These are phyloP conservation scores for Kondoa subrosea DNA, from an alignment of 768 basidiomycete genomes.

Conservation along the genomic window DNA sequence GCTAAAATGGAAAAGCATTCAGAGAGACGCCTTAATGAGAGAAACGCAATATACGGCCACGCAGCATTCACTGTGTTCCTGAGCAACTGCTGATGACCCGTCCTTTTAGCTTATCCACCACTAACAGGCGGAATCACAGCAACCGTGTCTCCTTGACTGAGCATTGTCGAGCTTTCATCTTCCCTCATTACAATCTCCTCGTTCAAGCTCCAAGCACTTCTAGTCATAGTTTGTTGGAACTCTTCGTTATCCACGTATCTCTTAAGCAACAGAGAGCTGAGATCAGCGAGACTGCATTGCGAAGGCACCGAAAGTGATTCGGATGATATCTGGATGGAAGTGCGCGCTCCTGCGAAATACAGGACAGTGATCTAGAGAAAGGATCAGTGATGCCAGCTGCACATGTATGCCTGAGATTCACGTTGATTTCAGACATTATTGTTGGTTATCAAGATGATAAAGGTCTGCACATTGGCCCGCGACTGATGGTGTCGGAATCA, in stretches of 20 bases:
- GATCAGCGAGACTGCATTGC: slow-evolving; percentile 39
- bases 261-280: slow-evolving; percentile 36
- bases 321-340: slow-evolving; percentile 40
- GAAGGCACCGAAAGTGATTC: slow-evolving; percentile 42
- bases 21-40: no score
- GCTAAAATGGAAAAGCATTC: no score
- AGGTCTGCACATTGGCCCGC: no score
- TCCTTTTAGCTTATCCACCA: slow-evolving; percentile 41
- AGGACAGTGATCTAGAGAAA: slow-evolving; percentile 31
- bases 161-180: slow-evolving; percentile 37
- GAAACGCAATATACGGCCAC: no score
- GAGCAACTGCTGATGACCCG: no score
- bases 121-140: slow-evolving; percentile 68
- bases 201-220: slow-evolving; percentile 61
- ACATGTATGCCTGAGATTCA: background rate
- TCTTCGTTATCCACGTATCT: slow-evolving; percentile 25
- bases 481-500: no score
- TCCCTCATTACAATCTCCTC: slow-evolving; percentile 52
- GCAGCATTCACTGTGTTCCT: no score
- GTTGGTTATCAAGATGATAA: background rate
- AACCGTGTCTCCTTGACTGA: slow-evolving; percentile 58
- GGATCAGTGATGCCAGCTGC: background rate
- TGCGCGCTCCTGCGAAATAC: slow-evolving; percentile 51
- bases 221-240: slow-evolving; percentile 43
- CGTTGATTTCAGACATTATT: background rate